Percentiles rank a stretch among this genome's conserved stretches.
phyloP scores from a whole-genome alignment of 345 rosid genomes.

The Microthlaspi erraticum region DNA sequence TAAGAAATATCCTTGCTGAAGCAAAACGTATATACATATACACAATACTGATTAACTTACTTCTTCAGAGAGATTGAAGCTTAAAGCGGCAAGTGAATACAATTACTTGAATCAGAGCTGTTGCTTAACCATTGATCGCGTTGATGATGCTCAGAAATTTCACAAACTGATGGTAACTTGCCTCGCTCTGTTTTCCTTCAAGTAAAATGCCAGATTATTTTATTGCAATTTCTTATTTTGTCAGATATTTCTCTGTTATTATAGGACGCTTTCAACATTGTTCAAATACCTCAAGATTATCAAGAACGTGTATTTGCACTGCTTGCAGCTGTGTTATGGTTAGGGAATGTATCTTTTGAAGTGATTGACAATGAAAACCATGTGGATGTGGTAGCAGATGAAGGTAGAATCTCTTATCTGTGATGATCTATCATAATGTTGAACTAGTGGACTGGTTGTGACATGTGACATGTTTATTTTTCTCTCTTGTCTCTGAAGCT shows the following conservation, averaged over 20 bases:
- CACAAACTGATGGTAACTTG: slow-evolving; percentile 66
- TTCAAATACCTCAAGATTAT: slow-evolving; percentile 68
- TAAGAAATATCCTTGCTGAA: slow-evolving; percentile 17
- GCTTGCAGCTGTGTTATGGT: slow-evolving; percentile 86
- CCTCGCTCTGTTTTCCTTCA: slow-evolving; percentile 9
- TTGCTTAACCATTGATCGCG: slow-evolving; percentile 70
- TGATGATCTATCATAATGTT: slow-evolving; percentile 4
- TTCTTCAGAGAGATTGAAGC: slow-evolving; percentile 69
- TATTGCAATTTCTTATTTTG: slow-evolving; percentile 3
- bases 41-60: not conserved
- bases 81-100: slow-evolving; percentile 76
- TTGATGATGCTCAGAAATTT: slow-evolving; percentile 72
- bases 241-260: slow-evolving; percentile 11
- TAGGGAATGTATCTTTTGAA: slow-evolving; percentile 80
- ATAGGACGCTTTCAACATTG: slow-evolving; percentile 73
- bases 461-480: not conserved
- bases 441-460: slow-evolving; percentile 5
- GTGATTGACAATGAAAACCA: slow-evolving; percentile 76
- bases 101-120: slow-evolving; percentile 83
- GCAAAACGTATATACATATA: not conserved
- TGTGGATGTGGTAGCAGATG: slow-evolving; percentile 72
- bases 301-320: slow-evolving; percentile 76
- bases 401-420: slow-evolving; percentile 57
- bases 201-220: not conserved
- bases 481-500: slow-evolving; percentile 53